phyloP scores from a whole-genome alignment of 768 basidiomycete species.

The Phylloporus rhodoxanthus region DNA sequence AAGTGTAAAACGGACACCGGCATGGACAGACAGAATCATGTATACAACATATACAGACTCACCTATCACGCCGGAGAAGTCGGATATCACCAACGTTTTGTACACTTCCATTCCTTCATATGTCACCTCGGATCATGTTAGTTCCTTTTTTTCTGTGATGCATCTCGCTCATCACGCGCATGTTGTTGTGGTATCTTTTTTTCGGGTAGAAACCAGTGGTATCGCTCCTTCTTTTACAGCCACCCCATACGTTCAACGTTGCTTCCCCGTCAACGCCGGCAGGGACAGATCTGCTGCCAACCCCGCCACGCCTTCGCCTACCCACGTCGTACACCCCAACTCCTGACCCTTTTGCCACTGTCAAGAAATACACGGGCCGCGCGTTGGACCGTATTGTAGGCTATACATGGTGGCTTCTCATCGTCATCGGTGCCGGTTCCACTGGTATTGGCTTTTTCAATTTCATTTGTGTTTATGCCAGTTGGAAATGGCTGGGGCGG shows the following conservation, averaged over 20 bases:
- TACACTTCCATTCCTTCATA: conserved; percentile 82
- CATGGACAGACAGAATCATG: conserved; percentile 92
- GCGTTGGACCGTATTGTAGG: conserved; percentile 71
- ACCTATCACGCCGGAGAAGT: conserved; percentile 43
- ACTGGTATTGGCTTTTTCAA: conserved; percentile 66
- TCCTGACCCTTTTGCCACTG: conserved; percentile 46
- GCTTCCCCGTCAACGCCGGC: conserved; percentile 11
- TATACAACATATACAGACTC: conserved; percentile 73
- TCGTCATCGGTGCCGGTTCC: conserved; percentile 73
- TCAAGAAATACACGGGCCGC: conserved; percentile 64
- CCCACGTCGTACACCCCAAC: conserved; percentile 45
- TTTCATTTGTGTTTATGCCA: conserved; percentile 59
- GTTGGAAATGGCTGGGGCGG: conserved; percentile 56
- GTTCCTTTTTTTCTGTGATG: conserved; percentile 19
- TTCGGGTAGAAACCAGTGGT: conserved; percentile 76
- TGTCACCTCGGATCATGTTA: conserved; percentile 85
- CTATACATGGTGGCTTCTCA: conserved; percentile 70
- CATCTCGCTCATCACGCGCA: neutral
- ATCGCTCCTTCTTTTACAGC: conserved; percentile 59
- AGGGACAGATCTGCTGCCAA: conserved; percentile 19
- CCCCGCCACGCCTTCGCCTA: conserved; percentile 43
- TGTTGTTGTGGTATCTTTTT: neutral
- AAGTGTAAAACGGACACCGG: conserved; percentile 68
- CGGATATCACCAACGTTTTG: conserved; percentile 56
- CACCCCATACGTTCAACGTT: conserved; percentile 14